Evolutionary conservation across 148 eudicot species (phyloP).

Genomic region (Tetragonia tetragonoides): DNA sequence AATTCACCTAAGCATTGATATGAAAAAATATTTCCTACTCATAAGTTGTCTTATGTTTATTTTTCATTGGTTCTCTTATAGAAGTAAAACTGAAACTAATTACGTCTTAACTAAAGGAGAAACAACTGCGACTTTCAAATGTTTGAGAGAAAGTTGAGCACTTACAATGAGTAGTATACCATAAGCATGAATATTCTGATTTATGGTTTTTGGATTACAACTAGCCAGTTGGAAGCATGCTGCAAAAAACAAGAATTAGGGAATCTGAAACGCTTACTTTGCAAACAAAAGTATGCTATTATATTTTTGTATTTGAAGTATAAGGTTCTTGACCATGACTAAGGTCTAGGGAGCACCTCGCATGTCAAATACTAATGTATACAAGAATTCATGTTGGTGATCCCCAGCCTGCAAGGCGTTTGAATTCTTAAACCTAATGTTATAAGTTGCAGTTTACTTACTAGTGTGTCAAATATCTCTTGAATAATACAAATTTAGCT

Average conservation of each 20-base stretch:
- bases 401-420: too few species aligned
- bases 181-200: slow-evolving; percentile 72
- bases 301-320: too few species aligned
- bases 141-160: neutral
- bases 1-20: neutral
- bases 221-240: slow-evolving; percentile 78
- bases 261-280: neutral
- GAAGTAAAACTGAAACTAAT: too few species aligned
- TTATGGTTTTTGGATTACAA: slow-evolving; percentile 60
- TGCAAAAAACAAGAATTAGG: slow-evolving; percentile 30
- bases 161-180: slow-evolving; percentile 76
- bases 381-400: too few species aligned
- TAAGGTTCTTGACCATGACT: too few species aligned
- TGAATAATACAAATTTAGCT: too few species aligned
- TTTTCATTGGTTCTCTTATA: neutral
- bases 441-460: too few species aligned
- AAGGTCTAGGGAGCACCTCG: too few species aligned
- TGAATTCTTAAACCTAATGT: too few species aligned
- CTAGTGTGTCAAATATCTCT: too few species aligned
- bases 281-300: neutral
- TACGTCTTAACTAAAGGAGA: too few species aligned
- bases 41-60: neutral
- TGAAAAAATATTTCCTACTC: neutral
- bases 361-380: too few species aligned
- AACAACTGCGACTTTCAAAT: neutral